Base-by-base conservation (phyloP, 2,329 filamentous ascomycete genomes). In the Aureobasidium mangrovei region DNA sequence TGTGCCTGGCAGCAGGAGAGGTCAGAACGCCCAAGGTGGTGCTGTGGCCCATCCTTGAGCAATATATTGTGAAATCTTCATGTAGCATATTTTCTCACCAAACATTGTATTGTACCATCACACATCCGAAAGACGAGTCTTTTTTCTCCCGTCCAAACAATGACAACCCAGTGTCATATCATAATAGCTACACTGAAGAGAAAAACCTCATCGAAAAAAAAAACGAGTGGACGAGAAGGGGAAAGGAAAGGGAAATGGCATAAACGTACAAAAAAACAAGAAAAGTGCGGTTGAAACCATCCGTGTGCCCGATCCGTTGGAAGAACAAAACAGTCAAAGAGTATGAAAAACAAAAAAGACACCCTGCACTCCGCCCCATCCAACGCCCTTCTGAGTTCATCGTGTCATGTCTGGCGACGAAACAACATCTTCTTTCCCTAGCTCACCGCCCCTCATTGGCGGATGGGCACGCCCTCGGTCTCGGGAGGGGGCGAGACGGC, bases 21-120 rank as follows among this genome's bases (percentile, higher is more conserved):
- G 70, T 7, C 65, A 68, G 56, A 61, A 62, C n/a, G 71, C 68
- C 0, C 40, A 62, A 47, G 72, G 69, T 6, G 71, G 70, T 4
- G 69, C 67, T 4, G 61, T 64, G 8, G 56, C 69, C 35, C 70
- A 69, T 61, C 65, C 67, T 51, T 67, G 57, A 63, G 46, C 39
- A 24, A 55, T 29, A 12, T 2, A 40, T 43, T 8, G 32, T 44
- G 8, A 45, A 45, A 26, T 18, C 35, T 54, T 53, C 51, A 41
- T 44, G 40, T 45, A 53, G n/a, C n/a, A 44, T 45, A 38, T 38
- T 32, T 45, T 38, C 29, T 33, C 28, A 29, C n/a, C 28, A 40
- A 47, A 28, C 6, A 47, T 10, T 53, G 51, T 53, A 45, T 32
- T 9, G 31, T 36, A n/a, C 41, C 7, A 7, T 38, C 8, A 4